Base-by-base conservation (phyloP, 768 basidiomycete genomes). In the Trametes elegans region DNA sequence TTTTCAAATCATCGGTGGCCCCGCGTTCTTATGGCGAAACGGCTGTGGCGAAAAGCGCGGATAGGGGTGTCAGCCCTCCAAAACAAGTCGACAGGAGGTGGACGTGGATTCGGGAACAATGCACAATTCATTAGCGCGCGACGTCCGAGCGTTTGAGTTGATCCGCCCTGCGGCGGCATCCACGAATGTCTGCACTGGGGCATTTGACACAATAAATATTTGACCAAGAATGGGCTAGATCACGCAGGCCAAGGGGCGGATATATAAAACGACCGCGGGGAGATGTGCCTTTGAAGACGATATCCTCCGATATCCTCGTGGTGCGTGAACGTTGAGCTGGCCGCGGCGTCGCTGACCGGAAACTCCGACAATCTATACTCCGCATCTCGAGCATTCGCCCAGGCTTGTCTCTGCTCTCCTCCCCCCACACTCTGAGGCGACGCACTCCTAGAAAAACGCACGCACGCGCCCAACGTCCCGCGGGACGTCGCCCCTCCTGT, bases 401-500 rank as follows among this genome's bases (percentile, higher is more conserved):
- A 19, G 46, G 43, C 51, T 49, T 58, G 44, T 57, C 34, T 43
- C 53, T 44, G 31, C 48, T 38, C 55, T 57, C 51, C 56, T 50
- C 58, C 36, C 49, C 44, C 49, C 46, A n/a, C n/a, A 57, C 51
- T 42, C 55, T 44, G 40, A 53, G 47, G 43, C 40, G 43, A 44
- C 51, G 40, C 44, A 27, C 34, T 41, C 48, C 46, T 46, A 53
- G 52, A 54, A 59, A 59, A 59, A 47, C 51, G 21, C 41, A 41
- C 48, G 11, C 34, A 35, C 29, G 21, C 41, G 27, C 45, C 59
- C 51, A 45, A 62, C 64, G 61, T 64, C 68, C 64, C 47, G 54
- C 62, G 64, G 66, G 60, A 65, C 58, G 57, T 61, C 56, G 52
- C 48, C 64, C 57, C 45, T 63, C 55, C 58, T 61, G 53, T 61